These are phyloP conservation scores for Ligustrum vulgare DNA, from an alignment of 257 asterid species.

Conservation along the genomic window DNA sequence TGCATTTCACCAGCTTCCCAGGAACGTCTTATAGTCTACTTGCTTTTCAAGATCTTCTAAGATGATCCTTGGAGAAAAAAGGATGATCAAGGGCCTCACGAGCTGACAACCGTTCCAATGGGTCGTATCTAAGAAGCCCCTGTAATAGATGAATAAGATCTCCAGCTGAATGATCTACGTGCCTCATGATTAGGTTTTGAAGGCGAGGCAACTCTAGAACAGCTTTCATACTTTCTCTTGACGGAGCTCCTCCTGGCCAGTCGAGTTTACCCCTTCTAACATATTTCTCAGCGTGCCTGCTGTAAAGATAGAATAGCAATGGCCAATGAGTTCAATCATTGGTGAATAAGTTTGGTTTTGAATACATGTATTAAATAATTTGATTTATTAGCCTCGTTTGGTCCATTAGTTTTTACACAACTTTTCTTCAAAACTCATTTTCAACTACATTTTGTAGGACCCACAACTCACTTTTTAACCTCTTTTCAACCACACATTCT, in stretches of 20 bases:
- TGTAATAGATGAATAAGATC: constrained; percentile 75
- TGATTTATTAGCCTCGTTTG: no score
- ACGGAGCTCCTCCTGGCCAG: constrained; percentile 89
- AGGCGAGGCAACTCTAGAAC: constrained; percentile 80
- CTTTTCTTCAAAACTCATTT: no score
- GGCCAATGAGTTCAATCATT: no score
- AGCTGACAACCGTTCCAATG: constrained; percentile 70
- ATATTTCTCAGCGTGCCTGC: constrained; percentile 74
- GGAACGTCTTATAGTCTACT: no score
- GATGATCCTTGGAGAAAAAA: constrained; percentile 37
- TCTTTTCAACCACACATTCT: no score
- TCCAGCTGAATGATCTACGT: constrained; percentile 32
- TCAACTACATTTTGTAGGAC: no score
- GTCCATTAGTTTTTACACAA: no score
- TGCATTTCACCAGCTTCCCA: no score
- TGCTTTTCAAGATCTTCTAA: constrained; percentile 20
- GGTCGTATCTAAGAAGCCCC: constrained; percentile 78
- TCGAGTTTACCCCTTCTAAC: constrained; percentile 70
- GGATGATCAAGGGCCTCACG: constrained; percentile 52
- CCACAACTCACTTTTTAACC: no score
- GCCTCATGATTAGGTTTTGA: constrained; percentile 82
- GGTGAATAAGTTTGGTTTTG: no score
- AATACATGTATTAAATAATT: no score
- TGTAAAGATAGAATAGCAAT: constrained; percentile 19
- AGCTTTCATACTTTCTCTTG: constrained; percentile 77